These are phyloP conservation scores for Aspergillus ostianus DNA, from an alignment of 495 filamentous ascomycete genomes.

Conservation along the genomic window DNA sequence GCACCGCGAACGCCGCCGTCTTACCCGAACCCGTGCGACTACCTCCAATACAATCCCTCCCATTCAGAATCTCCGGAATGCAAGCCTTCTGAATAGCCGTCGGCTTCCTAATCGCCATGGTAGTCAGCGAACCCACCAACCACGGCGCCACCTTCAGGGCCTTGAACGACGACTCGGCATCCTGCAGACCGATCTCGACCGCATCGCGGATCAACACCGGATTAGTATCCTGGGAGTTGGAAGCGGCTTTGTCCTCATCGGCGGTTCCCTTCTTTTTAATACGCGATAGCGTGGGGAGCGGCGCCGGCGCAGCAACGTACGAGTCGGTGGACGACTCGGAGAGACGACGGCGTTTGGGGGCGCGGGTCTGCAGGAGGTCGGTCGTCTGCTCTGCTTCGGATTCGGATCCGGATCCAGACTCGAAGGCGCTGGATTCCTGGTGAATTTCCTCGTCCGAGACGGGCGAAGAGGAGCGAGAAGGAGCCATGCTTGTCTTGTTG, in stretches of 20 bases:
- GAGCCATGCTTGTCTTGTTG: slow-evolving; percentile 32
- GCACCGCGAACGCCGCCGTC: slow-evolving; percentile 93
- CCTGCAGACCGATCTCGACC: slow-evolving; percentile 40
- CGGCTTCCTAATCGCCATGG: slow-evolving; percentile 85
- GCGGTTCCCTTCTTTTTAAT: slow-evolving; percentile 44
- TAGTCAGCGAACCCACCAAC: slow-evolving; percentile 79
- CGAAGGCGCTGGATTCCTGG: slow-evolving; percentile 20
- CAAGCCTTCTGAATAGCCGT: slow-evolving; percentile 90
- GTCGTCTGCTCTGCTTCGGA: slow-evolving; percentile 12
- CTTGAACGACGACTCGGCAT: slow-evolving; percentile 64
- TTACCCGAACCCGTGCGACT: slow-evolving; percentile 97
- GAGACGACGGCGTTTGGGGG: slow-evolving; percentile 44
- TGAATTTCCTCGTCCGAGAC: slow-evolving; percentile 23
- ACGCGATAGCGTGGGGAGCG: slow-evolving; percentile 43
- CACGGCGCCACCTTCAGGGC: slow-evolving; percentile 76
- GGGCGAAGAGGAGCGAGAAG: slow-evolving; percentile 25
- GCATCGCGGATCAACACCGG: slow-evolving; percentile 45
- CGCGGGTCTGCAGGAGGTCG: slow-evolving; percentile 28
- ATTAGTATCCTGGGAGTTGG: slow-evolving; percentile 25
- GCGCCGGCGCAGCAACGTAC: slow-evolving; percentile 38
- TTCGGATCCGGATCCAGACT: slow-evolving; percentile 9
- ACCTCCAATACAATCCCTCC: slow-evolving; percentile 89
- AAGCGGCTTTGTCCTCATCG: slow-evolving; percentile 17
- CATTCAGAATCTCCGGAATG: slow-evolving; percentile 87
- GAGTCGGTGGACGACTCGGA: slow-evolving; percentile 43